These are phyloP conservation scores for Diutina scorzettiae DNA, from an alignment of 1,139 yeast species.

Conservation along the genomic window DNA sequence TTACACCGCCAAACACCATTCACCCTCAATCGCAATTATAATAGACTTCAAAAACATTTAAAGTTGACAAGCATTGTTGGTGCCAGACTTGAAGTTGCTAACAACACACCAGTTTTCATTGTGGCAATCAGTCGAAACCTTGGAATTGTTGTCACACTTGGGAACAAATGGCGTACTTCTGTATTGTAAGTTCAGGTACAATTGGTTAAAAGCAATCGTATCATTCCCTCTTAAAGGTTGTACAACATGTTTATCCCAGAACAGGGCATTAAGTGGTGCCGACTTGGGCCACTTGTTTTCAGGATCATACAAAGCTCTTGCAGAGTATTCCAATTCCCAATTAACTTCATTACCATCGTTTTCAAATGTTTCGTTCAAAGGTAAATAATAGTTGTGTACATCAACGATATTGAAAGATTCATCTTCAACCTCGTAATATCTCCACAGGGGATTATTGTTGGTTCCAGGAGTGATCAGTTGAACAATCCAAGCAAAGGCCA, in stretches of 20 bases:
- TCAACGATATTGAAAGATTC: constrained; percentile 51
- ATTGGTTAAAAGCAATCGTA: constrained; percentile 31
- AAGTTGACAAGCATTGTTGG: background rate
- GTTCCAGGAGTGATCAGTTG: constrained; percentile 58
- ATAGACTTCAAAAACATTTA: background rate
- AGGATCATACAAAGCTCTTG: constrained; percentile 38
- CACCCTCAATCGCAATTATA: too few relatives aligned
- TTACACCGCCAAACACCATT: too few relatives aligned
- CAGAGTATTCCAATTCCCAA: constrained; percentile 45
- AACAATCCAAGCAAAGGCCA: constrained; percentile 52
- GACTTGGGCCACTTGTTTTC: constrained; percentile 34
- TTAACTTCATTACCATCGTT: constrained; percentile 38
- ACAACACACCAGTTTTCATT: constrained; percentile 31
- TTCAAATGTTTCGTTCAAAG: constrained; percentile 38
- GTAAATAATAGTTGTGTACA: constrained; percentile 43
- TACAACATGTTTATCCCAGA: constrained; percentile 38
- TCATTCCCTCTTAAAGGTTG: constrained; percentile 21
- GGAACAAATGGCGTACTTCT: constrained; percentile 43
- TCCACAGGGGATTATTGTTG: constrained; percentile 52
- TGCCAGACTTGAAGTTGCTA: constrained; percentile 4
- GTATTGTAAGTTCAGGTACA: constrained; percentile 34
- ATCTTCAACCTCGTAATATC: constrained; percentile 58
- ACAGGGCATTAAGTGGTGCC: constrained; percentile 46
- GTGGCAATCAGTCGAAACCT: constrained; percentile 23
- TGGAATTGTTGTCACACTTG: constrained; percentile 24